These are phyloP conservation scores for Casaregolazyma lundiana DNA, from an alignment of 1,139 yeast species.

Conservation along the genomic window DNA sequence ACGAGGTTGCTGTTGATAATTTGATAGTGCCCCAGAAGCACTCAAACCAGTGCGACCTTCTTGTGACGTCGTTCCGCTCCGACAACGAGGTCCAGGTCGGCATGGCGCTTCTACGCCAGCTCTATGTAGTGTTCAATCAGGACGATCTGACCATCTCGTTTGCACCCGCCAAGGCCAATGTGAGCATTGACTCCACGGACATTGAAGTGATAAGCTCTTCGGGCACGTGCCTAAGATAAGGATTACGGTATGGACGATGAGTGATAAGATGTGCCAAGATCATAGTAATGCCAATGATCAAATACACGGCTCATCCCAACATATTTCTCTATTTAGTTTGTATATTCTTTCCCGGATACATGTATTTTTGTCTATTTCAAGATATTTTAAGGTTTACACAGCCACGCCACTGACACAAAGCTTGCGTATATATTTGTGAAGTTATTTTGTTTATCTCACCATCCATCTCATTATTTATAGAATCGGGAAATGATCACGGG, in stretches of 20 bases:
- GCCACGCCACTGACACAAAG: no score
- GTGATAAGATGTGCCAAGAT: no score
- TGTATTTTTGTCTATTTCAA: neutral
- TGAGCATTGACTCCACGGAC: neutral
- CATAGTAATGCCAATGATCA: no score
- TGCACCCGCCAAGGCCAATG: constrained; percentile 46
- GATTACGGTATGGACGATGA: no score
- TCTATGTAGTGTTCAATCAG: constrained; percentile 54
- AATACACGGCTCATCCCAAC: no score
- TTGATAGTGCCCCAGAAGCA: constrained; percentile 14
- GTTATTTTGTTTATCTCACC: neutral
- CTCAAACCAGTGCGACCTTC: constrained; percentile 14
- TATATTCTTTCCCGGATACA: no score
- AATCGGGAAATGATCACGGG: neutral
- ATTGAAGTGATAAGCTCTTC: neutral
- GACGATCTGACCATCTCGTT: constrained; percentile 51
- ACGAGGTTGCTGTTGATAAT: constrained; percentile 17
- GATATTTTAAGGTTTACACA: neutral
- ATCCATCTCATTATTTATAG: neutral
- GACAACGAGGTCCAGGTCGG: constrained; percentile 38
- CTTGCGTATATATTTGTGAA: no score
- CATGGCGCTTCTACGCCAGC: constrained; percentile 50
- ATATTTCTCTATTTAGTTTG: no score
- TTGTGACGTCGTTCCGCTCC: constrained; percentile 12
- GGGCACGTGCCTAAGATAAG: neutral